Evolutionary conservation across 768 basidiomycete species (phyloP).

Genomic region (Auriscalpium vulgare): DNA sequence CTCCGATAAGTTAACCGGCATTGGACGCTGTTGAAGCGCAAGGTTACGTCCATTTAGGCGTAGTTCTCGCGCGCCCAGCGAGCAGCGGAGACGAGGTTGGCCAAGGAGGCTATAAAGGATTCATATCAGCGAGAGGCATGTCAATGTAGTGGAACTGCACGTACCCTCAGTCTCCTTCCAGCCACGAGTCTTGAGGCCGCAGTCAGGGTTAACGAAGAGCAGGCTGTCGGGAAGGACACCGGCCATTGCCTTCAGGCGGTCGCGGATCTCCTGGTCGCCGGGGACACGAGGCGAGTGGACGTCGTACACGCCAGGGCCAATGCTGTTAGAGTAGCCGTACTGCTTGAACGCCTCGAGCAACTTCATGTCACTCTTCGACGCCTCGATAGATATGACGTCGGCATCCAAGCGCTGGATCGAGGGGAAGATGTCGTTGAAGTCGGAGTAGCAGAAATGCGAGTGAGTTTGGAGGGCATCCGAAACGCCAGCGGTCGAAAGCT

Average conservation of each 20-base stretch:
- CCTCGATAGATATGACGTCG: conserved; percentile 98
- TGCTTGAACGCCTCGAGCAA: conserved; percentile 91
- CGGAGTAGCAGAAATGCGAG: conserved; percentile 99
- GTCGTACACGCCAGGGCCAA: conserved; percentile 97
- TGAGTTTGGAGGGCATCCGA: conserved; percentile 91
- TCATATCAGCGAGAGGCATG: conserved; percentile 4
- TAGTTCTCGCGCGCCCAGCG: conserved; percentile 86
- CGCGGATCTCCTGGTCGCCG: conserved; percentile 85
- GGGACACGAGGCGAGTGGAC: conserved; percentile 99
- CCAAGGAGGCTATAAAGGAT: conserved; percentile 49
- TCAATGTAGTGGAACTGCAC: conserved; percentile 2
- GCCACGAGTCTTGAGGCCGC: conserved; percentile 97
- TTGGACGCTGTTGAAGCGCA: conserved; percentile 91
- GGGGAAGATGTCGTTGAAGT: conserved; percentile 98
- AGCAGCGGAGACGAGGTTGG: conserved; percentile 85
- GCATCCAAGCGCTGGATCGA: conserved; percentile 95
- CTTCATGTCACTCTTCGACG: conserved; percentile 98
- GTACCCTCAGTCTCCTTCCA: conserved; percentile 93
- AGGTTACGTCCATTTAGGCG: conserved; percentile 45
- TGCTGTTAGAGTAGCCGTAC: conserved; percentile 93
- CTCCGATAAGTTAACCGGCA: conserved; percentile 52
- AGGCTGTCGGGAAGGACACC: conserved; percentile 72
- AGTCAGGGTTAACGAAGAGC: conserved; percentile 94
- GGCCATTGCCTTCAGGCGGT: conserved; percentile 82
- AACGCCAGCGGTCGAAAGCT: conserved; percentile 94